Evolutionary conservation across 495 filamentous ascomycete species (phyloP), one percentile per base, ranked within the genome.

Genomic region (Podospora pseudopauciseta): DNA sequence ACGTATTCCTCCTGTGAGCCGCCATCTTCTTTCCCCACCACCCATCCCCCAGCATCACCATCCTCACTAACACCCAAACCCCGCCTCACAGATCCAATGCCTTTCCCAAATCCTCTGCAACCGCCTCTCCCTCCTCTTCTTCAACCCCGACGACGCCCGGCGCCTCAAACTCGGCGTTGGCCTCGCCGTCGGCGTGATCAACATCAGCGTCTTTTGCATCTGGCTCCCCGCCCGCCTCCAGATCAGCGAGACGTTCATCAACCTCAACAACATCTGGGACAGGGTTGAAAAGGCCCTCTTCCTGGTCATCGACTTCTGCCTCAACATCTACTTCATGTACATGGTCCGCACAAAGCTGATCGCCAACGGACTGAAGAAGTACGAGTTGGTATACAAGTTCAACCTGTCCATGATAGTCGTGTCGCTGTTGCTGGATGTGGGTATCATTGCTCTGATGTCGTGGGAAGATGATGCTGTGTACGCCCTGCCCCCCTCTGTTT

Each of bases 61-160:
- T 60, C 49, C 57, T 55, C 5, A 13, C 11, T 20, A 27, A 23
- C 11, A 53, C 34, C n/a, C 3, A 58, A 19, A 2, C 44, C 54
- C 26, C 28, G 1, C 30, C 23, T 58, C 30, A 27, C 68, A 83
- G 77, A 76, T 78, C 19, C 80, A 83, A 67, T 77, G 79, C 63
- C 72, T 84, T 7, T 76, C 79, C 28, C 81, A 84, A 66, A 85
- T 86, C 64, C 78, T 85, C 64, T 78, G 81, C 27, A 86, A 85
- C 73, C 79, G 83, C 5, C 72, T 83, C 39, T 71, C 75, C 0
- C 71, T 86, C 65, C 76, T 85, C 66, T 69, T 80, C 28, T 76
- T 77, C 18, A 70, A 80, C 68, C 76, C 76, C 3, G 66, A 65
- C 2, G 72, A 72, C 7, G 69, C 70, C 7, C 34, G 65, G 3